These are phyloP conservation scores for Rutstroemia sydowiana DNA, from an alignment of 2,329 filamentous ascomycete genomes.

Conservation along the genomic window DNA sequence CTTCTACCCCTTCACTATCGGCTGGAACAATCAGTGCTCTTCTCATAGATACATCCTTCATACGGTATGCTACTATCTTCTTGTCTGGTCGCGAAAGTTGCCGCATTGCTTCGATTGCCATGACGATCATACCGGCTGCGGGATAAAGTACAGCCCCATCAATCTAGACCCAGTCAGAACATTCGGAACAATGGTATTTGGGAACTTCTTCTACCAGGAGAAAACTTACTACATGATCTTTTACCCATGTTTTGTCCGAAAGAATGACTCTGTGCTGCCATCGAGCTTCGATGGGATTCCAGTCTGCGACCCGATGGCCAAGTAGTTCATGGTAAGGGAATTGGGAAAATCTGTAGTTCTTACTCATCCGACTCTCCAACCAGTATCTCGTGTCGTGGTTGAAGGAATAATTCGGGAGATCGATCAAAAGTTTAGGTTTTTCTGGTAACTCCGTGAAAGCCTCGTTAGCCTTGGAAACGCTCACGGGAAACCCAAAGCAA, in stretches of 20 bases:
- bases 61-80: not conserved
- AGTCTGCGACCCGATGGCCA: constrained; percentile 21
- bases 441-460: too few species aligned
- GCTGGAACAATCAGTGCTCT: constrained; percentile 17
- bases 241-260: constrained; percentile 26
- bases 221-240: constrained; percentile 2
- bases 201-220: too few species aligned
- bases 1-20: not conserved
- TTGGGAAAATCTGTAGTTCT: constrained; percentile 37
- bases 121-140: constrained; percentile 26
- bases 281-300: constrained; percentile 16
- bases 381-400: constrained; percentile 44
- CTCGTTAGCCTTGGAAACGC: not conserved
- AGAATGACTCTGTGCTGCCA: constrained; percentile 28
- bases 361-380: constrained; percentile 43
- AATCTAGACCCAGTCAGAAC: too few species aligned
- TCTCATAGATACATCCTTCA: not conserved
- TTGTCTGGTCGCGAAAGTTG: constrained; percentile 9
- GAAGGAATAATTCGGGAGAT: constrained; percentile 46
- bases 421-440: constrained; percentile 26
- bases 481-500: not conserved
- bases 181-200: too few species aligned
- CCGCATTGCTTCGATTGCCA: constrained; percentile 27
- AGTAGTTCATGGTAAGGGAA: constrained; percentile 34
- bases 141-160: constrained; percentile 25